Conservation (phyloP, 129 eudicot species). For the Flaveria bidentis region DNA sequence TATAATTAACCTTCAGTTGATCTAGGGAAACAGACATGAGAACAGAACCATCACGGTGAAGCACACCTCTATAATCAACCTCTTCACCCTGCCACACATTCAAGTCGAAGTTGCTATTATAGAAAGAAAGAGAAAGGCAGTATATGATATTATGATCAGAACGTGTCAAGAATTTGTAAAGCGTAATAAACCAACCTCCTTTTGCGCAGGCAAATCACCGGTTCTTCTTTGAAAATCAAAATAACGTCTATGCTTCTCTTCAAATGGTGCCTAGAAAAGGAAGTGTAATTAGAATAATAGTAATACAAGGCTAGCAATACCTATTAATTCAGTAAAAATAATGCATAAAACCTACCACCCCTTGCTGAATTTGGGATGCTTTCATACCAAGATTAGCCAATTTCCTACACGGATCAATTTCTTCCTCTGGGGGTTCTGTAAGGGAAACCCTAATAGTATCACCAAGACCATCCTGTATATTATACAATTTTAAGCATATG, state of each 20-base stretch:
- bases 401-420: conserved; percentile 93
- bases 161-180: background rate
- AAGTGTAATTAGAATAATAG: conserved; percentile 8
- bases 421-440: conserved; percentile 93
- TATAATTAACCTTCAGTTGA: conserved; percentile 72
- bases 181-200: conserved; percentile 58
- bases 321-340: conserved; percentile 7
- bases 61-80: conserved; percentile 90
- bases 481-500: conserved; percentile 11
- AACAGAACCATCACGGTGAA: conserved; percentile 99
- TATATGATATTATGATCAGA: background rate
- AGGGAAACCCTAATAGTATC: conserved; percentile 98
- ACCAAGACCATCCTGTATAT: conserved; percentile 88
- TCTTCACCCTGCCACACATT: conserved; percentile 73
- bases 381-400: conserved; percentile 88
- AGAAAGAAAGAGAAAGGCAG: conserved; percentile 9
- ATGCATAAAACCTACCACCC: conserved; percentile 66
- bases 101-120: background rate
- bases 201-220: conserved; percentile 91
- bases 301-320: background rate
- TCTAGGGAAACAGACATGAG: conserved; percentile 87
- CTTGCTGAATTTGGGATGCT: conserved; percentile 87
- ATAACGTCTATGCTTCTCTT: conserved; percentile 88
- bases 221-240: conserved; percentile 93
- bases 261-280: conserved; percentile 75